Base-by-base conservation (phyloP, 768 basidiomycete genomes). In the Rhodotorula babjevae region DNA sequence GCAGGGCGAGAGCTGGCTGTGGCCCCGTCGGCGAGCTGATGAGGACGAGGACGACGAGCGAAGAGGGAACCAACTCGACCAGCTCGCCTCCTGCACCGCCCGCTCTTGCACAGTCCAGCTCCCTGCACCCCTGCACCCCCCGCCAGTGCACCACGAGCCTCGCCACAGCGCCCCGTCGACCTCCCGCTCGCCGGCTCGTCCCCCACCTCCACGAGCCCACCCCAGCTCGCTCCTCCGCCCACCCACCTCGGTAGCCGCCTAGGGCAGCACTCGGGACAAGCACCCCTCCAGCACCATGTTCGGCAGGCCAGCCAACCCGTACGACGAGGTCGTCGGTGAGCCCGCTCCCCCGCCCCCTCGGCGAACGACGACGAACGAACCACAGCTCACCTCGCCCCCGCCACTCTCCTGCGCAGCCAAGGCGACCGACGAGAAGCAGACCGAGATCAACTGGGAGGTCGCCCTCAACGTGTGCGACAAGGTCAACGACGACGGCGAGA, bases 391-490 rank as follows among this genome's bases (percentile, higher is more conserved):
- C 18, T 53, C 60, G 27, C 6, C 27, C 12, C 9, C n/a, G 9
- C 29, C 44, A 42, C 55, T 73, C 27, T 68, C 65, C 36, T 72
- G 36, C 47, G 33, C 81, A 96, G 94, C 82, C 78, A 95, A 96
- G 83, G 90, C 95, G 47, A 99, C 96, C n/a, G 92, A 94, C 81
- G 96, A 98, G 86, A 93, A 93, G 81, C 84, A 94, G 69, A 94
- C 94, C 1, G 85, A 85, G 67, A 95, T 96, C 83, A 91, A 96
- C 81, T 99, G 96, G 96, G 93, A 93, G 80, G 84, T 93, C 69
- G 92, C 94, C 73, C 80, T 97, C 61, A 92, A 90, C 77, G 82
- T 98, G n/a, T 96, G 93, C 77, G 96, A 99, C 83, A 96, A 96
- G 82, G 93, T 99, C 12, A 84, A 85, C 44, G 93, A 93, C 21